These are phyloP conservation scores for Beauveria bassiana DNA, from an alignment of 2,329 filamentous ascomycete species.

Conservation along the genomic window DNA sequence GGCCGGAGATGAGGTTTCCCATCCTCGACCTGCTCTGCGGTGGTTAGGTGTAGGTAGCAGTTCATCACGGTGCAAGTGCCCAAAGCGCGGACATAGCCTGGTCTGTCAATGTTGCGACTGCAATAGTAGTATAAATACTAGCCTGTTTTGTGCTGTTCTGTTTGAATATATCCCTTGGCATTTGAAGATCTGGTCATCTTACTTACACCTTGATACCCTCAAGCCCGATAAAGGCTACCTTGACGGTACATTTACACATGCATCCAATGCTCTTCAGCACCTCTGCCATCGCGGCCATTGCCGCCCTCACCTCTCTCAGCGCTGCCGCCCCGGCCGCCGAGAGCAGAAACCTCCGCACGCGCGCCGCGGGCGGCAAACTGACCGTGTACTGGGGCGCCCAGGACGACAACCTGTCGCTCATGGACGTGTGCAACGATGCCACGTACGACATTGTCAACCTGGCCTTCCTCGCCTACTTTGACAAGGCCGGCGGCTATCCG, in stretches of 20 bases:
- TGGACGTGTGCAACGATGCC: slow-evolving; percentile 15
- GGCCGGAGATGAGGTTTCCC: neutral
- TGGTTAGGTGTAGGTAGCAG: neutral
- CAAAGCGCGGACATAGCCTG: neutral
- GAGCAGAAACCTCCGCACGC: neutral
- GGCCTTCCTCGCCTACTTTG: slow-evolving; percentile 17
- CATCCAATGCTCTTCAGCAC: slow-evolving; percentile 7
- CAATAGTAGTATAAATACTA: neutral
- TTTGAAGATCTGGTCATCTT: neutral
- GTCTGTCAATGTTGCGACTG: neutral
- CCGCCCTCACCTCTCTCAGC: slow-evolving; percentile 4
- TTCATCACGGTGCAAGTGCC: neutral
- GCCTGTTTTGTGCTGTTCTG: neutral
- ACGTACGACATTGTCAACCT: slow-evolving; percentile 18
- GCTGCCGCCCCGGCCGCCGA: neutral
- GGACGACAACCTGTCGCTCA: slow-evolving; percentile 15
- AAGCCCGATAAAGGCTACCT: neutral
- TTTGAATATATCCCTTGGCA: neutral
- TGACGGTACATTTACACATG: neutral
- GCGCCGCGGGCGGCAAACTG: slow-evolving; percentile 15
- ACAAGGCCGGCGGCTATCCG: slow-evolving; percentile 13
- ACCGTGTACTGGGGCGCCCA: slow-evolving; percentile 18
- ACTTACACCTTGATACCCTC: neutral
- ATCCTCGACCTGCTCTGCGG: neutral
- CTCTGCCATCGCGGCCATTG: slow-evolving; percentile 2